These are phyloP conservation scores for Reutealis trisperma DNA, from an alignment of 345 rosid species.

Conservation along the genomic window DNA sequence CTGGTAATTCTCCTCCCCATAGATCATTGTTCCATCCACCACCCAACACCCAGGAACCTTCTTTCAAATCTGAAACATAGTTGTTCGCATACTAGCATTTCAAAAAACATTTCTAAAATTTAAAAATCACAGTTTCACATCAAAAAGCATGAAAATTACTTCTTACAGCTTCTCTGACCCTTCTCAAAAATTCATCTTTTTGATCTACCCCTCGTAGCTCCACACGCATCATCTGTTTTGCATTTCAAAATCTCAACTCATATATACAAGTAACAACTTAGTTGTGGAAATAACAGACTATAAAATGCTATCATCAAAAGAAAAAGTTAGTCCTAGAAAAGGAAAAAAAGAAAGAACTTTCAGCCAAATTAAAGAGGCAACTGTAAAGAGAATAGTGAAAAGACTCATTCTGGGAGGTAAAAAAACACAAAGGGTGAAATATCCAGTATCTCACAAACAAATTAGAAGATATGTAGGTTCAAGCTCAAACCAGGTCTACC, in stretches of 20 bases:
- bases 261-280: background rate
- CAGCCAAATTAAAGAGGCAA: background rate
- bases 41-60: constrained; percentile 84
- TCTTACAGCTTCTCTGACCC: constrained; percentile 68
- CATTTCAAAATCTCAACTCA: constrained; percentile 21
- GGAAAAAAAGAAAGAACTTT: background rate
- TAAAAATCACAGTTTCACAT: background rate
- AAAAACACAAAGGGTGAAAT: no score
- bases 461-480: no score
- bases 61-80: constrained; percentile 45
- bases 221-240: constrained; percentile 63
- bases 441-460: no score
- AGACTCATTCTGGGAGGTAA: background rate
- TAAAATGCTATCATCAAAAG: background rate
- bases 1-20: constrained; percentile 93
- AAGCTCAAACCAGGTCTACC: background rate
- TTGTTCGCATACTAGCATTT: background rate
- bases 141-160: constrained; percentile 43
- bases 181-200: constrained; percentile 70
- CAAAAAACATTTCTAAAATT: background rate
- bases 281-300: background rate
- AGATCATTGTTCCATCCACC: constrained; percentile 97
- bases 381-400: background rate
- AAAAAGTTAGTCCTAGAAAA: background rate
- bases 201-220: constrained; percentile 55